A percentile compares a stretch with the other conserved stretches of the same genome.
Evolutionary conservation across 1,284 basidiomycete genomes (phyloP).

Genomic region (Pseudomicrostroma phylloplanum): DNA sequence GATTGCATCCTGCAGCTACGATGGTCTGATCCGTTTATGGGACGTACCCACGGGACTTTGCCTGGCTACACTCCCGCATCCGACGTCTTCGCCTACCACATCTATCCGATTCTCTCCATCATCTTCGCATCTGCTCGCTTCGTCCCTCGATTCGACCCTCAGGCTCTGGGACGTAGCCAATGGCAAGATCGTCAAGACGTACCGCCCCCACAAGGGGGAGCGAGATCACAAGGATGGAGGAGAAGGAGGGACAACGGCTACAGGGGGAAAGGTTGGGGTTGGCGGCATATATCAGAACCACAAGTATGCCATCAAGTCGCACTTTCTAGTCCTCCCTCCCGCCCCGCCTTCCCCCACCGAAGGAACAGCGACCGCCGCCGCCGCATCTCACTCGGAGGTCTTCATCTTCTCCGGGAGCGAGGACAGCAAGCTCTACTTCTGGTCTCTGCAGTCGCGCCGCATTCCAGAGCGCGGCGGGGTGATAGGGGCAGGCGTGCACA

Average conservation of each 20-base stretch:
- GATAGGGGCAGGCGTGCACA: not conserved
- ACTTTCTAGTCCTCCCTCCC: conserved; percentile 17
- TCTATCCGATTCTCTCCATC: conserved; percentile 85
- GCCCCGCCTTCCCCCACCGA: too few species aligned
- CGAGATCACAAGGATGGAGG: not conserved
- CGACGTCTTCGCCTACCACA: conserved; percentile 85
- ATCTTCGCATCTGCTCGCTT: conserved; percentile 75
- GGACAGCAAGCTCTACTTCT: conserved; percentile 77
- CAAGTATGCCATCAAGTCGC: conserved; percentile 59
- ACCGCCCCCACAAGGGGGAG: conserved; percentile 45
- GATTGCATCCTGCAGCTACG: conserved; percentile 87
- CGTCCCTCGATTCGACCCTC: conserved; percentile 85
- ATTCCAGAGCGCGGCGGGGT: not conserved
- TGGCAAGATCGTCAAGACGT: conserved; percentile 88
- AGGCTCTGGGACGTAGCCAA: conserved; percentile 89
- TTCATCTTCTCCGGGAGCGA: conserved; percentile 76
- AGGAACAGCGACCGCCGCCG: not conserved
- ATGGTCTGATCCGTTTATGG: conserved; percentile 80
- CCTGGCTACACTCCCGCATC: conserved; percentile 90
- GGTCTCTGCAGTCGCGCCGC: conserved; percentile 72
- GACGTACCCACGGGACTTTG: conserved; percentile 93
- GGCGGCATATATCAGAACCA: conserved; percentile 68
- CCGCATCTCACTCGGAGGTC: not conserved
- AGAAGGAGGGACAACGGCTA: not conserved
- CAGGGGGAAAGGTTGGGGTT: not conserved